Percentiles rank a stretch among this genome's conserved stretches.
These are phyloP conservation scores for Vigna nakashimae DNA, from an alignment of 306 rosid species.

Conservation along the genomic window DNA sequence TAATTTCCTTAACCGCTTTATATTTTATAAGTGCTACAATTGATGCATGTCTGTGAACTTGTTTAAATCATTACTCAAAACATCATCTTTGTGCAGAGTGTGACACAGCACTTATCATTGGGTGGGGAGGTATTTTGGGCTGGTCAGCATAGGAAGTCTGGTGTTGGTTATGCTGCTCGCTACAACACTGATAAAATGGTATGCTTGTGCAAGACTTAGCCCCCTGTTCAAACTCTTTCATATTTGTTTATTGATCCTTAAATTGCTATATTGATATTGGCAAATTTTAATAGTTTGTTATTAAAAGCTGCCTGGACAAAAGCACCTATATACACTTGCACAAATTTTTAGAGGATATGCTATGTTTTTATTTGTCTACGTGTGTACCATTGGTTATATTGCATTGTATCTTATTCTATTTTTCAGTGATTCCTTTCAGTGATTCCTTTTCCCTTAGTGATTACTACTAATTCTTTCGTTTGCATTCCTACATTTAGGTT, in stretches of 20 bases:
- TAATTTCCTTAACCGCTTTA: constrained; percentile 13
- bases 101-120: constrained; percentile 76
- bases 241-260: constrained; percentile 13
- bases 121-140: constrained; percentile 99
- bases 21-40: constrained; percentile 4
- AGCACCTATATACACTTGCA: not conserved
- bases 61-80: constrained; percentile 35
- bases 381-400: not conserved
- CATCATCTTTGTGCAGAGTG: constrained; percentile 61
- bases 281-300: constrained; percentile 9
- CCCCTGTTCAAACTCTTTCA: not conserved
- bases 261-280: constrained; percentile 16
- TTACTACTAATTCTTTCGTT: not conserved
- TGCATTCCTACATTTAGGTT: constrained; percentile 62
- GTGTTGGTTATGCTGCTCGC: constrained; percentile 93
- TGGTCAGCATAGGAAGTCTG: constrained; percentile 98
- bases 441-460: not conserved
- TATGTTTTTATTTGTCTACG: constrained; percentile 29
- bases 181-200: constrained; percentile 96
- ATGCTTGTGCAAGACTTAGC: constrained; percentile 32
- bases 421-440: not conserved
- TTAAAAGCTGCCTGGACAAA: constrained; percentile 18
- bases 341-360: not conserved
- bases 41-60: constrained; percentile 8
- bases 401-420: constrained; percentile 3